These are phyloP conservation scores for Vanrija sp. DNA, from an alignment of 1,284 basidiomycete species.

Conservation along the genomic window DNA sequence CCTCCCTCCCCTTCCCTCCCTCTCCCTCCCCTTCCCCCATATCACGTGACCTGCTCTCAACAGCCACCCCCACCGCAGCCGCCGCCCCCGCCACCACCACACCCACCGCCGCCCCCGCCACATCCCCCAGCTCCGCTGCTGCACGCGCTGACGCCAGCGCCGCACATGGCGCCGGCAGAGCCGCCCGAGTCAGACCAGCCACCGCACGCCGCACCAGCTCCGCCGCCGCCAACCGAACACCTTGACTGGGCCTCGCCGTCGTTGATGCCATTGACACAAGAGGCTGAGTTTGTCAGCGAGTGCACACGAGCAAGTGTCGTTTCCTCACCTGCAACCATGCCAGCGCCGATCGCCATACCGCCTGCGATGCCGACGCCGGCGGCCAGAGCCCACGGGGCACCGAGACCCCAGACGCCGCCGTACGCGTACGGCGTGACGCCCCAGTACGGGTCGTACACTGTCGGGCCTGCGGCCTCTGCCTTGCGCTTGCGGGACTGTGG, in stretches of 20 bases:
- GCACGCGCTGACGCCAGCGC: not conserved
- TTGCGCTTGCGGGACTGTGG: not conserved
- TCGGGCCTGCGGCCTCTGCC: not conserved
- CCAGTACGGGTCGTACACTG: conserved; percentile 11
- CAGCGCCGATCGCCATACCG: not conserved
- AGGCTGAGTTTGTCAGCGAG: not conserved
- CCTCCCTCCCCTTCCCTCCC: too few relatives aligned
- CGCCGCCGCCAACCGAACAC: not conserved
- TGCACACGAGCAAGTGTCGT: not conserved
- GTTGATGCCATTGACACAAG: not conserved
- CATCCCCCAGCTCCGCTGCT: not conserved
- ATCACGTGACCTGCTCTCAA: too few relatives aligned
- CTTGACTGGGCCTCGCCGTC: not conserved
- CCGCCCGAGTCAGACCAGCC: not conserved
- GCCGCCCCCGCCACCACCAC: conserved; percentile 1
- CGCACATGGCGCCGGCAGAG: not conserved
- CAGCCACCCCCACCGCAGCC: not conserved
- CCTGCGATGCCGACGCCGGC: not conserved
- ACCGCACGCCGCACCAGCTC: not conserved
- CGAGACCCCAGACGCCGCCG: not conserved
- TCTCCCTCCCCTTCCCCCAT: too few relatives aligned
- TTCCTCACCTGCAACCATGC: not conserved
- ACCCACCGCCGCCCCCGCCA: not conserved
- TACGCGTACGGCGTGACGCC: conserved; percentile 9
- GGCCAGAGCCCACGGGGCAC: conserved; percentile 2